phyloP scores from a whole-genome alignment of 305 asterid species.

The Fraxinus nigra region DNA sequence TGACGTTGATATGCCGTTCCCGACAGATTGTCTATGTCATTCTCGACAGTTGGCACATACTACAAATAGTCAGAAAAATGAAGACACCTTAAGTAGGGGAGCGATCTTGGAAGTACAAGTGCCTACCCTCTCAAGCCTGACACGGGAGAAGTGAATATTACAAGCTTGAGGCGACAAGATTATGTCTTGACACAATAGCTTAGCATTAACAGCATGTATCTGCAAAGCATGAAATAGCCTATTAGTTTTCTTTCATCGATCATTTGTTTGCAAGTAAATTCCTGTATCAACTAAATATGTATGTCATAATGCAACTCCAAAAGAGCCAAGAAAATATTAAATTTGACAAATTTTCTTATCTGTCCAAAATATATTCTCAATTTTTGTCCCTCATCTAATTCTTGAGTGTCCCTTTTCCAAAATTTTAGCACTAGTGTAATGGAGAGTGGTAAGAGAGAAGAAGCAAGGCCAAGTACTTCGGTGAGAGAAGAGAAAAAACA shows the following conservation, averaged over 20 bases:
- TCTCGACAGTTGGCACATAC: too few species aligned
- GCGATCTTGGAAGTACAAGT: slow-evolving; percentile 16
- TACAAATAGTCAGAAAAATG: slow-evolving; percentile 20
- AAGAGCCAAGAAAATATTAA: background rate
- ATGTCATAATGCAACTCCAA: background rate
- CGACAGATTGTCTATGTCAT: too few species aligned
- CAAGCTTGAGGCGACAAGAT: slow-evolving; percentile 3
- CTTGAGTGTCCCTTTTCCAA: background rate
- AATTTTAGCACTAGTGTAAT: background rate
- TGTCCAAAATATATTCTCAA: slow-evolving; percentile 12
- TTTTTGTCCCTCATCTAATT: slow-evolving; percentile 3
- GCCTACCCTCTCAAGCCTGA: too few species aligned
- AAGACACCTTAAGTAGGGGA: slow-evolving; percentile 24
- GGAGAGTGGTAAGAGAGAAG: slow-evolving; percentile 41
- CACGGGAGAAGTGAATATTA: too few species aligned
- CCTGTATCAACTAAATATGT: background rate
- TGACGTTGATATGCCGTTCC: too few species aligned
- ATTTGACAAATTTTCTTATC: slow-evolving; percentile 20
- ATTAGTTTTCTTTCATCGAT: background rate
- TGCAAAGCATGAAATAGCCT: slow-evolving; percentile 29
- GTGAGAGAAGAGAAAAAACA: slow-evolving; percentile 23
- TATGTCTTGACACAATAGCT: slow-evolving; percentile 33
- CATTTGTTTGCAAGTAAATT: background rate
- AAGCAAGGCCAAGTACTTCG: slow-evolving; percentile 40
- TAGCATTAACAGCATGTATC: slow-evolving; percentile 48